Conservation (phyloP, 1,284 basidiomycete species). For the Apiotrichum gracile region DNA sequence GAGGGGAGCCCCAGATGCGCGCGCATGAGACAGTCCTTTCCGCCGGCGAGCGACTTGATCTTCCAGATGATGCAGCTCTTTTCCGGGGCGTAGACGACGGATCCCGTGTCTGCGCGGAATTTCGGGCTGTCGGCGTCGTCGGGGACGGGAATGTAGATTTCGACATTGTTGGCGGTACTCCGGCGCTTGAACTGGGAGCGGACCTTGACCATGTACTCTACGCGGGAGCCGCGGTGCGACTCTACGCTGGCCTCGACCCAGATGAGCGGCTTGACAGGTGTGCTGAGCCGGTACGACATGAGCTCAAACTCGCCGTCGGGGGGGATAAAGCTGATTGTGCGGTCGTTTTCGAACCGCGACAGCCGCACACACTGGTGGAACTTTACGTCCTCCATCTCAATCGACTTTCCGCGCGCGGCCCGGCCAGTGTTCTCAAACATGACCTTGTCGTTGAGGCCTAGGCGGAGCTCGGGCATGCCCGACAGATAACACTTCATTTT, state of each 20-base stretch:
- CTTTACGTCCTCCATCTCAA: slow-evolving; percentile 99
- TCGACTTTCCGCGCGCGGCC: slow-evolving; percentile 93
- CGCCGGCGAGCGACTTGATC: slow-evolving; percentile 84
- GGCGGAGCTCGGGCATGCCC: slow-evolving; percentile 94
- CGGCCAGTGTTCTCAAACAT: slow-evolving; percentile 95
- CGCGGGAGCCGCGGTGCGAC: slow-evolving; percentile 82
- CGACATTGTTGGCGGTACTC: slow-evolving; percentile 96
- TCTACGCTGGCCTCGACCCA: slow-evolving; percentile 98
- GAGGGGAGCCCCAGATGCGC: slow-evolving; percentile 82
- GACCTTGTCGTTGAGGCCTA: slow-evolving; percentile 98
- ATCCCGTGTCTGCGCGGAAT: slow-evolving; percentile 68
- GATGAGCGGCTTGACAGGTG: slow-evolving; percentile 93
- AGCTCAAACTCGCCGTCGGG: slow-evolving; percentile 98
- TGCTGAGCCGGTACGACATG: slow-evolving; percentile 93
- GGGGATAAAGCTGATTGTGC: slow-evolving; percentile 98
- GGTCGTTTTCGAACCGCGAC: slow-evolving; percentile 97
- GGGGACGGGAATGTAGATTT: slow-evolving; percentile 95
- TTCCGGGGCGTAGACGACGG: slow-evolving; percentile 89
- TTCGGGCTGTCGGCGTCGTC: slow-evolving; percentile 98
- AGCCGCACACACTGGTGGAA: slow-evolving; percentile 99
- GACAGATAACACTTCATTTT: slow-evolving; percentile 99
- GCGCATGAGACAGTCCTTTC: slow-evolving; percentile 88
- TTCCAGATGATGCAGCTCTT: slow-evolving; percentile 97
- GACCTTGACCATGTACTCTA: slow-evolving; percentile 98
- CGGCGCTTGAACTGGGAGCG: slow-evolving; percentile 97